Base-by-base conservation (phyloP, 371 early-diverging fungal species). In the Amoeboradix gromovi region DNA sequence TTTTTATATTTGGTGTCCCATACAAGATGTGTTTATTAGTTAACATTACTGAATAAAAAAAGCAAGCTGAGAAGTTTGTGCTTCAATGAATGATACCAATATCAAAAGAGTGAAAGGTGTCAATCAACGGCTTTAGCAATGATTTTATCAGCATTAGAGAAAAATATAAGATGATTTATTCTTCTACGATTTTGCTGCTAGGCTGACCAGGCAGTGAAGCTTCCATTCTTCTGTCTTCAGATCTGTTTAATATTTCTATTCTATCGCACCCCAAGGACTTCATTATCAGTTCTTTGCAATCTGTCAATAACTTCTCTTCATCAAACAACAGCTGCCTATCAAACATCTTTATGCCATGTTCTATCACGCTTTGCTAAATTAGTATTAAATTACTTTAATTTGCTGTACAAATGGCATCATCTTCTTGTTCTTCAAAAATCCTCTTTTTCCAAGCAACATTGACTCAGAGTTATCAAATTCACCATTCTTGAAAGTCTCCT, bases 361-460 rank as follows among this genome's bases (percentile, higher is more conserved):
- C 12, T 48, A 48, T 48, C 5, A 48, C 48, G 5, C 22, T 5
- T 48, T 5, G 5, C 48, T 48, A 12, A 48, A 22, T 48, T 48
- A 48, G 22, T 48, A 48, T 48, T 48, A 48, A 48, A 48, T n/a
- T 48, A 48, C 77, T 74, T 80, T 80, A 67, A 81, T 76, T 29
- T 67, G 68, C 5, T 75, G 72, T 32, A 91, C 82, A 76, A 93
- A 95, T 28, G 94, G 92, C 90, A 92, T 92, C 29, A 84, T 83
- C 75, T 86, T 85, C 81, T 92, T 94, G 79, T 94, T 87, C 81
- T 88, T 89, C 74, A 86, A 78, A 75, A 93, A 72, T 31, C 88
- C 90, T 72, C 78, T 78, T 68, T 80, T 77, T 66, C 80, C 82
- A 70, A 93, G 77, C 29, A 81, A 77, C 32, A 80, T 81, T 70